Conservation (phyloP, 2,329 filamentous ascomycete species). For the Ophiobolus disseminans region DNA sequence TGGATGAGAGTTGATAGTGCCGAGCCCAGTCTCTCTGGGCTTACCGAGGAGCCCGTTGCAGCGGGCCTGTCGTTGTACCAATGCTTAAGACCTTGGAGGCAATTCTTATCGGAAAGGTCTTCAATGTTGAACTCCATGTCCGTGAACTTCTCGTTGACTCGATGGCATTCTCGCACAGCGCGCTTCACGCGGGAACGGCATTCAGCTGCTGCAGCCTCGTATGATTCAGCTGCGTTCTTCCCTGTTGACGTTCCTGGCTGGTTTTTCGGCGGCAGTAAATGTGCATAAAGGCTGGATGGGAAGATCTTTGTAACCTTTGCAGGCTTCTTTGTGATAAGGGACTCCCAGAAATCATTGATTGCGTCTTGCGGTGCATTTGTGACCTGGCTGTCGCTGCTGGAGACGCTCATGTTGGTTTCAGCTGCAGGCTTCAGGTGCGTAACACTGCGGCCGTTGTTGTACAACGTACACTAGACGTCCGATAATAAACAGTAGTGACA, state of each 20-base stretch:
- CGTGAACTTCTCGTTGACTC: constrained; percentile 83
- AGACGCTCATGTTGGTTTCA: constrained; percentile 27
- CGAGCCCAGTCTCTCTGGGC: constrained; percentile 20
- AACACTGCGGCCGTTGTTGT: neutral
- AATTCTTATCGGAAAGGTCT: constrained; percentile 62
- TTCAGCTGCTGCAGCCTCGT: constrained; percentile 72
- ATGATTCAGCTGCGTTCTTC: constrained; percentile 69
- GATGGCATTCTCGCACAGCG: constrained; percentile 68
- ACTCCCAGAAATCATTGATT: constrained; percentile 75
- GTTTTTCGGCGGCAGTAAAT: constrained; percentile 47
- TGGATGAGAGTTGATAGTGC: constrained; percentile 35
- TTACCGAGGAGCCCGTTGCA: constrained; percentile 44
- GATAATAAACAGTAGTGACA: too few relatives aligned
- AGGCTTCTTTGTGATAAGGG: constrained; percentile 71
- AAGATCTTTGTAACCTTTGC: constrained; percentile 75
- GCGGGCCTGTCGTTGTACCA: constrained; percentile 60
- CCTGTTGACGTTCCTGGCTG: constrained; percentile 61
- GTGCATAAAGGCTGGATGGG: constrained; percentile 69
- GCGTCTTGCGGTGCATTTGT: constrained; percentile 62
- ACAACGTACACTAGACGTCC: neutral
- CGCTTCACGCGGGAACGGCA: constrained; percentile 68
- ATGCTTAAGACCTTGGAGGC: constrained; percentile 37
- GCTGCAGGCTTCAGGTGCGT: neutral
- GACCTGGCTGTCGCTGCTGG: constrained; percentile 20
- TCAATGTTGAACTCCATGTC: constrained; percentile 86